These are phyloP conservation scores for Aspergillus avenaceus DNA, from an alignment of 495 filamentous ascomycete genomes.

Conservation along the genomic window DNA sequence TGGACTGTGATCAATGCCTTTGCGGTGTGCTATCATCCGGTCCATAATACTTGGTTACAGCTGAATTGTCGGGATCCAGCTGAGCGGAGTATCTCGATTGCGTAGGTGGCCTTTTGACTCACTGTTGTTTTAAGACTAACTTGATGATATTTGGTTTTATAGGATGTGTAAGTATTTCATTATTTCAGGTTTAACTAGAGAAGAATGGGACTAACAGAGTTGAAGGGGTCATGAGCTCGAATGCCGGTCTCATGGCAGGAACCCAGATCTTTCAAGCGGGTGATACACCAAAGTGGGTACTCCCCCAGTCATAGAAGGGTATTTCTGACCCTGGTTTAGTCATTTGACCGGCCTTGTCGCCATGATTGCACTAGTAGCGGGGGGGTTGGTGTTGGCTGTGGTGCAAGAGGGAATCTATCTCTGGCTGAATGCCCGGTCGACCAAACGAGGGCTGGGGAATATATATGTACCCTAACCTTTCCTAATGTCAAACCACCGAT, in stretches of 20 bases:
- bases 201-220: not conserved
- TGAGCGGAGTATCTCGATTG: conserved; percentile 28
- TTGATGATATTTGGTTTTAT: not conserved
- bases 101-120: conserved; percentile 17
- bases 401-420: conserved; percentile 2
- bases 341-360: conserved; percentile 21
- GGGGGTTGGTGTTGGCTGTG: conserved; percentile 10
- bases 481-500: too few relatives aligned
- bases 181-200: too few relatives aligned
- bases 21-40: conserved; percentile 32
- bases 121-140: not conserved
- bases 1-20: conserved; percentile 29
- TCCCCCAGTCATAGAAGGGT: too few relatives aligned
- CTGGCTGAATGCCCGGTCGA: not conserved
- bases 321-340: too few relatives aligned
- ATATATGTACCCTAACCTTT: not conserved
- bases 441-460: not conserved
- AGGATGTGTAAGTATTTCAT: conserved; percentile 26
- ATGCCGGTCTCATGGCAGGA: conserved; percentile 25
- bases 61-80: conserved; percentile 20
- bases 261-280: conserved; percentile 27
- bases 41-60: conserved; percentile 35
- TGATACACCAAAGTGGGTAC: conserved; percentile 7
- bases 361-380: conserved; percentile 19
- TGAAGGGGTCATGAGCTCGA: conserved; percentile 28